Base-by-base conservation (phyloP, 2,329 filamentous ascomycete species). In the Aspergillus caelatus region DNA sequence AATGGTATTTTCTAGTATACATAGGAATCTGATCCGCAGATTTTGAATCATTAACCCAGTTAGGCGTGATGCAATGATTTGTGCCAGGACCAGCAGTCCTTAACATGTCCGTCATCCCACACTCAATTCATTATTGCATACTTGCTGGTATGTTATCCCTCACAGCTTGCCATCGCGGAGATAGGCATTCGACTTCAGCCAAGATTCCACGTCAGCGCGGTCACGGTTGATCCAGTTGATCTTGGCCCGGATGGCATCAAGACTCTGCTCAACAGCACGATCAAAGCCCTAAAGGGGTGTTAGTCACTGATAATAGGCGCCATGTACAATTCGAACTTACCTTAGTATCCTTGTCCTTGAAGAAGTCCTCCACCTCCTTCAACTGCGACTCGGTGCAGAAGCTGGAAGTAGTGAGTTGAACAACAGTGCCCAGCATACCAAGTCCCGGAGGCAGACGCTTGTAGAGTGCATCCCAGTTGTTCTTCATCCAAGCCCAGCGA, bases 221-320 rank as follows among this genome's bases (percentile, higher is more conserved):
- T 97, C 94, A 63, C 93, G 87, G 77, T 88, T 81, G 61, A 96
- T 76, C 92, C 92, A 96, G 64, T 88, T 86, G 71, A 90, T 85
- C 87, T 97, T 98, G 61, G 93, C 93, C 65, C 87, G 87, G 72
- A 97, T 90, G 4, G 89, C 85, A 77, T 98, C 94, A 70, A 91
- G 85, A 77, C 91, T 94, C 83, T 98, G 94, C n/a, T 93, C 92
- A 62, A 98, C 83, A 56, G 91, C 89, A 76, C 94, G 89, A 74
- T 96, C 92, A 73, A 93, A 98, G 50, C 93, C 87, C 78, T 84
- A 65, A 34, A 62, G 52, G 23, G 41, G 52, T 32, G 54, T 72
- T 63, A 72, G 68, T 64, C 26, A 58, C 28, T 28, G 16, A 52
- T 58, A 21, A 16, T n/a, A 26, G 60, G 3, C 19, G 6, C 23